These are phyloP conservation scores for Prillingera fragicola DNA, from an alignment of 1,284 basidiomycete species.

Conservation along the genomic window DNA sequence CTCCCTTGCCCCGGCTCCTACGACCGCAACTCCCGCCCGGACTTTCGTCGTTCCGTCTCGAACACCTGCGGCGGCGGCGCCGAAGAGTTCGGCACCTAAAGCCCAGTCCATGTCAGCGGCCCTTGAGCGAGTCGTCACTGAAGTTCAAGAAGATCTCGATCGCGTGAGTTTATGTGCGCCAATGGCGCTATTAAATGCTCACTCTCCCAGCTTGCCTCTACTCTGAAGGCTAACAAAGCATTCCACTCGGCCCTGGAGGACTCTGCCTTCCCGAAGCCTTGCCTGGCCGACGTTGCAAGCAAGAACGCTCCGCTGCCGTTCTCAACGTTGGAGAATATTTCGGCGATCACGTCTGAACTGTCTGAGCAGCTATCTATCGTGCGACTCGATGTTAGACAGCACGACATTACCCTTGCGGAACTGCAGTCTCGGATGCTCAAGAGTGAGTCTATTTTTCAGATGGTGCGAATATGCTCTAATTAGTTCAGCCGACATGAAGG, in stretches of 20 bases:
- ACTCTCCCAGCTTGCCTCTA: slow-evolving; percentile 34
- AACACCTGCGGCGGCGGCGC: slow-evolving; percentile 32
- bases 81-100: slow-evolving; percentile 25
- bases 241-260: slow-evolving; percentile 31
- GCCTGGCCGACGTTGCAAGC: slow-evolving; percentile 14
- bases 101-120: slow-evolving; percentile 27
- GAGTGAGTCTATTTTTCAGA: slow-evolving; percentile 41
- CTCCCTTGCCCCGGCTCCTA: background rate
- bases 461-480: slow-evolving; percentile 12
- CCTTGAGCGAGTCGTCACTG: slow-evolving; percentile 41
- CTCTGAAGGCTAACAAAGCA: slow-evolving; percentile 28
- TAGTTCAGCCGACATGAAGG: slow-evolving; percentile 47
- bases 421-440: slow-evolving; percentile 50
- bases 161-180: slow-evolving; percentile 14
- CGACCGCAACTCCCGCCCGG: background rate
- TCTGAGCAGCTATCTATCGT: slow-evolving; percentile 29
- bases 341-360: slow-evolving; percentile 23
- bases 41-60: slow-evolving; percentile 24
- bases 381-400: slow-evolving; percentile 20
- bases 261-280: slow-evolving; percentile 13
- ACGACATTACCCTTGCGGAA: slow-evolving; percentile 43
- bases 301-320: slow-evolving; percentile 34
- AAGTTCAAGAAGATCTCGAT: slow-evolving; percentile 42
- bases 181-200: slow-evolving; percentile 8
- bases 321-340: slow-evolving; percentile 30